Conservation (phyloP, 352 stramenopile genomes). For the Phytopythium sindhum region DNA sequence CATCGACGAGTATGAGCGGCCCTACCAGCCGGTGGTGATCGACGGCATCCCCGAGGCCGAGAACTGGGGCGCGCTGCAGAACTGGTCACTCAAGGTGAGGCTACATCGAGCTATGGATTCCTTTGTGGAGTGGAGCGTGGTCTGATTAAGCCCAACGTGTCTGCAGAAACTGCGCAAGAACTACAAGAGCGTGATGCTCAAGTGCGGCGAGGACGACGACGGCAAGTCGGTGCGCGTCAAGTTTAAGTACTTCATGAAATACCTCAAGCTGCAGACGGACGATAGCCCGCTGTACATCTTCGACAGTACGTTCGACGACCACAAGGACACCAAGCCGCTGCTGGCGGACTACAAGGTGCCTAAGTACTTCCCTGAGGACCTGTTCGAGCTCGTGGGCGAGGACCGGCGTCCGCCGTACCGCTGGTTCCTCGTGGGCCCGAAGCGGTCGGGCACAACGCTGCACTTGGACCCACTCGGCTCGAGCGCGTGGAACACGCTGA, state of each 20-base stretch:
- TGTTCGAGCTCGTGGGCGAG: slow-evolving; percentile 83
- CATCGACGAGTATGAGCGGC: slow-evolving; percentile 81
- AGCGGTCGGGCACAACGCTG: slow-evolving; percentile 91
- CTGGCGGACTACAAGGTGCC: slow-evolving; percentile 77
- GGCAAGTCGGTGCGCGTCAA: slow-evolving; percentile 78
- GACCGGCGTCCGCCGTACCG: slow-evolving; percentile 91
- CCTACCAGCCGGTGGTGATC: slow-evolving; percentile 74
- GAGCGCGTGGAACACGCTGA: slow-evolving; percentile 95
- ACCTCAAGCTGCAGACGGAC: slow-evolving; percentile 74
- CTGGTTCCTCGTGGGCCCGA: slow-evolving; percentile 95
- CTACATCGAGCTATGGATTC: neutral
- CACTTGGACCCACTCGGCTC: slow-evolving; percentile 96
- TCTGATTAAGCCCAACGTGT: neutral
- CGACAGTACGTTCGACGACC: slow-evolving; percentile 92
- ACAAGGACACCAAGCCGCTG: slow-evolving; percentile 72
- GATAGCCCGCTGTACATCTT: slow-evolving; percentile 97
- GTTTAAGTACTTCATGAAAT: slow-evolving; percentile 80
- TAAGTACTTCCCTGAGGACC: slow-evolving; percentile 77
- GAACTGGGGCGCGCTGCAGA: slow-evolving; percentile 55
- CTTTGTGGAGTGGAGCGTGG: neutral
- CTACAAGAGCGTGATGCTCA: slow-evolving; percentile 77
- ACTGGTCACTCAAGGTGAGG: slow-evolving; percentile 74
- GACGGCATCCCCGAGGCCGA: slow-evolving; percentile 79
- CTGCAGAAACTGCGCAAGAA: slow-evolving; percentile 53
- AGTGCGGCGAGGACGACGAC: slow-evolving; percentile 80